phyloP scores from a whole-genome alignment of 129 eudicot species.

The Flaveria sonorensis region DNA sequence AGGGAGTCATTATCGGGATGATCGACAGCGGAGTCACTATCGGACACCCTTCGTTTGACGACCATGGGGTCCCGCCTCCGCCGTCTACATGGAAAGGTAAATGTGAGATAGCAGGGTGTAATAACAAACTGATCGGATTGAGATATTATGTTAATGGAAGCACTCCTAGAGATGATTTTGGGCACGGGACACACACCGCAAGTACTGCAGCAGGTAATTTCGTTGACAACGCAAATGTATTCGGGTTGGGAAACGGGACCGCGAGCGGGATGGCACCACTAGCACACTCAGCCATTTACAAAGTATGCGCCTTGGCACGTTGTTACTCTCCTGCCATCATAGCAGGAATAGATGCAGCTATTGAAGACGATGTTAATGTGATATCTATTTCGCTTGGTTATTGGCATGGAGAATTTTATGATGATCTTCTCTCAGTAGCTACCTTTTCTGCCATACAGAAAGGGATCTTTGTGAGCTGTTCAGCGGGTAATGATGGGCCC shows the following conservation, averaged over 20 bases:
- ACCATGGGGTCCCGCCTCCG: slow-evolving; percentile 32
- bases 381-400: no score
- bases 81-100: slow-evolving; percentile 42
- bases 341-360: no score
- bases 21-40: slow-evolving; percentile 31
- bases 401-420: no score
- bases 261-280: slow-evolving; percentile 48
- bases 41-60: slow-evolving; percentile 32
- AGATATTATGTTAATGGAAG: not conserved
- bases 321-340: no score
- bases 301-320: no score
- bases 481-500: slow-evolving; percentile 62
- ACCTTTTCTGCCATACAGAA: slow-evolving; percentile 58
- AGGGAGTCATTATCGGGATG: slow-evolving; percentile 28
- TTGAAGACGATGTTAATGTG: no score
- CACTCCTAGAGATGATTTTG: slow-evolving; percentile 26
- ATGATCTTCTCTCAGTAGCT: no score
- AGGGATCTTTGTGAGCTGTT: slow-evolving; percentile 60
- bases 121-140: slow-evolving; percentile 33
- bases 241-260: slow-evolving; percentile 38
- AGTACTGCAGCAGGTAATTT: slow-evolving; percentile 43
- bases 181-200: slow-evolving; percentile 41
- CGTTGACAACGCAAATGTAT: slow-evolving; percentile 42
- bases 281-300: slow-evolving; percentile 41
- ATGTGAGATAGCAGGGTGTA: slow-evolving; percentile 25